phyloP scores from a whole-genome alignment of 2,329 filamentous ascomycete genomes.

The Macrophomina phaseolina region DNA sequence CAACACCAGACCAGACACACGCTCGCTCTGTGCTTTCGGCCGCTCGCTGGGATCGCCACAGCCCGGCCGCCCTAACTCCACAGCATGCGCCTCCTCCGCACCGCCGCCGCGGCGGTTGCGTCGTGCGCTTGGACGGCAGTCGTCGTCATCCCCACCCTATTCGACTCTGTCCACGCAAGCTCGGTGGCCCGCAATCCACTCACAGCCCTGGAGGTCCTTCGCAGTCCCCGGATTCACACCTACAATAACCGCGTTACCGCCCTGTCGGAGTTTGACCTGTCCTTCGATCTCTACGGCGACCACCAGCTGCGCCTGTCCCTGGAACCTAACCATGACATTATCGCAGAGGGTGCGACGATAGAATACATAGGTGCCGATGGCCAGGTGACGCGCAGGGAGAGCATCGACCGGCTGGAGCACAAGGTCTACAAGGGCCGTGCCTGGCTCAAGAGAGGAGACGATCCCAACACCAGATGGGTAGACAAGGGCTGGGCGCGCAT shows the following conservation, averaged over 20 bases:
- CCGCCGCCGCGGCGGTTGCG: conserved; percentile 31
- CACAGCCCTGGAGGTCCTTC: conserved; percentile 72
- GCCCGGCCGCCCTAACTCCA: conserved; percentile 13
- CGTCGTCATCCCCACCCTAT: conserved; percentile 34
- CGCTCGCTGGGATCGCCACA: conserved; percentile 18
- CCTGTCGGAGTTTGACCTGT: conserved; percentile 82
- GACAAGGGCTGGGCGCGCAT: conserved; percentile 88
- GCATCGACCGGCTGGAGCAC: conserved; percentile 74
- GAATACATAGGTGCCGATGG: conserved; percentile 77
- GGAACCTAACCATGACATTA: conserved; percentile 89
- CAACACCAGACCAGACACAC: neutral
- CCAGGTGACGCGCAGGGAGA: conserved; percentile 67
- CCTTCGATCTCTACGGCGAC: conserved; percentile 71
- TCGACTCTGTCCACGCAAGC: conserved; percentile 33
- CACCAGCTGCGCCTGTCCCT: conserved; percentile 75
- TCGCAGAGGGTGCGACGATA: conserved; percentile 76
- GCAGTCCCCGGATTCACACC: conserved; percentile 78
- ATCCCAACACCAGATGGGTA: conserved; percentile 71
- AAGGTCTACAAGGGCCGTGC: conserved; percentile 83
- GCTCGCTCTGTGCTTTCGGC: conserved; percentile 13
- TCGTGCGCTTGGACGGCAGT: conserved; percentile 29
- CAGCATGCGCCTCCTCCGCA: conserved; percentile 38
- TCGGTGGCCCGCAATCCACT: conserved; percentile 70
- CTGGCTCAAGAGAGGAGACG: conserved; percentile 62
- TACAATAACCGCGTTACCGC: conserved; percentile 80